phyloP scores from a whole-genome alignment of 495 filamentous ascomycete genomes.

The Usnea hakonensis region DNA sequence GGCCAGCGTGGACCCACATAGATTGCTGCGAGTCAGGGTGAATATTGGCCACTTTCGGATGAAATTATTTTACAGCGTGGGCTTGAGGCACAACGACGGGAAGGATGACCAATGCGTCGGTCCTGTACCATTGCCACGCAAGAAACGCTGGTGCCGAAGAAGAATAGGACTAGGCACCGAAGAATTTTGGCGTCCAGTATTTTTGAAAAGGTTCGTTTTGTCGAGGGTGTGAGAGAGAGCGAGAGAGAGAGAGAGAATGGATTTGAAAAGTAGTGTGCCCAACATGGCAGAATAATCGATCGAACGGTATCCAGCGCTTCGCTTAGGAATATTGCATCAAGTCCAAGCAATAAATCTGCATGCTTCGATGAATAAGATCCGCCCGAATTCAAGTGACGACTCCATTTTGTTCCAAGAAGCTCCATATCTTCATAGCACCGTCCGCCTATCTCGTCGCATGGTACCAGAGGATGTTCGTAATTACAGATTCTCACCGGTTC shows the following conservation, averaged over 20 bases:
- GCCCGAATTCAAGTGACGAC: background rate
- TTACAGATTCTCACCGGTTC: constrained; percentile 10
- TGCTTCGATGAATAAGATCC: constrained; percentile 2
- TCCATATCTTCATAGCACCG: constrained; percentile 5
- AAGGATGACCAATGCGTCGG: background rate
- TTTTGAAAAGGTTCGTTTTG: background rate
- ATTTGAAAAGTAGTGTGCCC: background rate
- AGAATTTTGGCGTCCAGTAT: background rate
- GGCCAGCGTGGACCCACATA: background rate
- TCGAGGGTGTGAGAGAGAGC: no score
- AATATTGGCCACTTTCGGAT: background rate
- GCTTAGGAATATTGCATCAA: constrained; percentile 3
- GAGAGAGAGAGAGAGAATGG: background rate
- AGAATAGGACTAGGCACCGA: background rate
- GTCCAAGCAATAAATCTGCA: constrained; percentile 6
- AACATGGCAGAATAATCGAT: background rate
- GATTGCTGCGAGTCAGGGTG: background rate
- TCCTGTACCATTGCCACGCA: constrained; percentile 1
- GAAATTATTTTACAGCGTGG: background rate
- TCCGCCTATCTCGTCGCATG: constrained; percentile 8
- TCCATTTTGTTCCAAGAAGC: constrained; percentile 9
- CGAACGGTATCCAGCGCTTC: constrained; percentile 4
- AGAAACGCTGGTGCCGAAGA: background rate
- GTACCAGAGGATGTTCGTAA: constrained; percentile 8
- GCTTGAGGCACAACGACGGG: background rate